Percentiles rank a stretch among this genome's conserved stretches.
Conservation (phyloP, 441 rosid genomes). For the Brassica balearica region DNA sequence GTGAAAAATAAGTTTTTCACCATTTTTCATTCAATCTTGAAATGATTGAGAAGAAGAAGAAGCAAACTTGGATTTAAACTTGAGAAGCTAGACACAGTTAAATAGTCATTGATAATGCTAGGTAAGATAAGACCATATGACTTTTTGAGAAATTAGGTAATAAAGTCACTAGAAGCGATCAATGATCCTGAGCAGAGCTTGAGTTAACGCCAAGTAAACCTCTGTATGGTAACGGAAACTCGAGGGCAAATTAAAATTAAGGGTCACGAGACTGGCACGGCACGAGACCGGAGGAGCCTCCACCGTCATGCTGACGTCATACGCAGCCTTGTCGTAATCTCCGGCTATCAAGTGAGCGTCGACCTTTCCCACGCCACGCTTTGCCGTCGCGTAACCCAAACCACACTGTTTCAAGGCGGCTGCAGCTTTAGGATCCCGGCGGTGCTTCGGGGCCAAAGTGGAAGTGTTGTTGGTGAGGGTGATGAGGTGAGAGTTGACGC, state of each 20-base stretch:
- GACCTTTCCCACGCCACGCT: slow-evolving; percentile 23
- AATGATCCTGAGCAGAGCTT: slow-evolving; percentile 41
- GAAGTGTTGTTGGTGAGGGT: slow-evolving; percentile 30
- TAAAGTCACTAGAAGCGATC: slow-evolving; percentile 39
- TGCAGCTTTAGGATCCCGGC: neutral
- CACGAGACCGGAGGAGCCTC: slow-evolving; percentile 28
- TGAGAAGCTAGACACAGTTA: neutral
- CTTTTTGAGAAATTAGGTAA: neutral
- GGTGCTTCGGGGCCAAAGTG: slow-evolving; percentile 22
- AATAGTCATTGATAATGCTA: neutral
- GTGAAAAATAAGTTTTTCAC: neutral
- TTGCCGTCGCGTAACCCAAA: slow-evolving; percentile 30
- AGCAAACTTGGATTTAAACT: slow-evolving; percentile 13
- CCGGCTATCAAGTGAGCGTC: slow-evolving; percentile 24
- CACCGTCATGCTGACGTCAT: slow-evolving; percentile 29
- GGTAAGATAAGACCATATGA: neutral
- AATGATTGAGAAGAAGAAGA: neutral
- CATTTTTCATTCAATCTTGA: slow-evolving; percentile 3
- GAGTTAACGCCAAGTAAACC: slow-evolving; percentile 43
- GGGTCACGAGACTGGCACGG: slow-evolving; percentile 16
- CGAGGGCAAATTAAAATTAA: slow-evolving; percentile 19
- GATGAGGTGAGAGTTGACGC: slow-evolving; percentile 35
- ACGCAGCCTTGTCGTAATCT: slow-evolving; percentile 41
- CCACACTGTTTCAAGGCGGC: slow-evolving; percentile 30
- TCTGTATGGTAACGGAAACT: slow-evolving; percentile 21